Evolutionary conservation across 345 rosid species (phyloP), one percentile per base, ranked within the genome.

Genomic region (Bruguiera sexangula): DNA sequence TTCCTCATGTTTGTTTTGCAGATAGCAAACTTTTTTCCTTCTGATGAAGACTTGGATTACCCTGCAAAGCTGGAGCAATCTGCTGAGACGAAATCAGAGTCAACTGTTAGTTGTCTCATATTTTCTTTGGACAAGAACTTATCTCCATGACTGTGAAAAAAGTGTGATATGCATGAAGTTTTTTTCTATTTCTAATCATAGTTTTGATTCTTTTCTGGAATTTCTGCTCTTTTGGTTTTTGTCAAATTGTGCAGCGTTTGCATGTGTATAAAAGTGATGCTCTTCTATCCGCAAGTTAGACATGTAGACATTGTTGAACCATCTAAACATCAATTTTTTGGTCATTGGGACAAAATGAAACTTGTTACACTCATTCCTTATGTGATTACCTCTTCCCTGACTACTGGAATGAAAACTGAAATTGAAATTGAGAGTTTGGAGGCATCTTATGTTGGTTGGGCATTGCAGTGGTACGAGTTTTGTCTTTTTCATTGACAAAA

Each of bases 1-100:
- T 46, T 30, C 30, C 13, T 27, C 16, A 46, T 76, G 24, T 80
- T 81, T 76, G 36, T 73, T 66, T 62, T 74, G 77, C 84, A 95
- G 99, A 88, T 95, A 82, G 96, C 99, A 78, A 95, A 88, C 75
- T 95, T 79, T 75, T 69, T 84, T 67, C 93, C 96, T 34, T 82
- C 80, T 26, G 83, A 87, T 36, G 93, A 92, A 81, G 96, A 92
- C 83, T 69, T 92, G 80, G 85, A 90, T 84, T 95, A 91, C 82
- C 97, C 92, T 76, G 86, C 89, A 70, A 95, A 92, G 87, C 86
- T 95, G 83, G 92, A 85, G 86, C 80, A 60, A 66, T 80, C 85
- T 79, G 70, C 75, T 69, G 83, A 79, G 71, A 75, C 55, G 51
- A 72, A 80, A 66, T 75, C 91, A 54, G 93, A 88, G 78, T 72